These are phyloP conservation scores for Brassica hybrid DNA, from an alignment of 441 rosid genomes.

Conservation along the genomic window DNA sequence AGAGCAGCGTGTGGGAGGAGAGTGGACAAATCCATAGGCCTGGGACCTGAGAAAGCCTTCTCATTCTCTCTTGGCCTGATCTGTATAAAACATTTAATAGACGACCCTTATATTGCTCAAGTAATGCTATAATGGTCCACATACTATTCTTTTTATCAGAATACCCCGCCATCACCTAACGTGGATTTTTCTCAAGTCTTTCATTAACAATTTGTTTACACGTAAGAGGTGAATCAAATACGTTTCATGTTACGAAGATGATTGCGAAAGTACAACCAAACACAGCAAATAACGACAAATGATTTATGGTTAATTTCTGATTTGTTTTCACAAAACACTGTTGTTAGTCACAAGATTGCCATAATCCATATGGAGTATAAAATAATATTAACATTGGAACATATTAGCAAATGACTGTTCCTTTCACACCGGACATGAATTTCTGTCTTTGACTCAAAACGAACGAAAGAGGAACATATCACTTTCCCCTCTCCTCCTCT, in stretches of 20 bases:
- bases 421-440: too few species aligned
- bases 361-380: too few species aligned
- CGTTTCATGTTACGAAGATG: not conserved
- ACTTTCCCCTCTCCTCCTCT: slow-evolving; percentile 1
- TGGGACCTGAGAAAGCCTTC: slow-evolving; percentile 66
- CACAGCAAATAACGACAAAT: not conserved
- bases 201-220: not conserved
- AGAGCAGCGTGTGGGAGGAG: slow-evolving; percentile 52
- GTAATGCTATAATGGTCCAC: not conserved
- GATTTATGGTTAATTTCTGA: not conserved
- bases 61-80: slow-evolving; percentile 67
- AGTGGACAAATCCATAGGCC: slow-evolving; percentile 93
- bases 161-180: not conserved
- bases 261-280: slow-evolving; percentile 7
- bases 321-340: not conserved
- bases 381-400: too few species aligned
- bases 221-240: not conserved
- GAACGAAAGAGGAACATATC: too few species aligned
- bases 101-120: not conserved
- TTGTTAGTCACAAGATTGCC: not conserved
- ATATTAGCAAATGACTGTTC: not conserved
- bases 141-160: too few species aligned
- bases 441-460: too few species aligned
- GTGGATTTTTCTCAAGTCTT: not conserved
- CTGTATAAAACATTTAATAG: slow-evolving; percentile 49